Base-by-base conservation (phyloP, 2,329 filamentous ascomycete genomes). In the Ceratocystis colombiana region DNA sequence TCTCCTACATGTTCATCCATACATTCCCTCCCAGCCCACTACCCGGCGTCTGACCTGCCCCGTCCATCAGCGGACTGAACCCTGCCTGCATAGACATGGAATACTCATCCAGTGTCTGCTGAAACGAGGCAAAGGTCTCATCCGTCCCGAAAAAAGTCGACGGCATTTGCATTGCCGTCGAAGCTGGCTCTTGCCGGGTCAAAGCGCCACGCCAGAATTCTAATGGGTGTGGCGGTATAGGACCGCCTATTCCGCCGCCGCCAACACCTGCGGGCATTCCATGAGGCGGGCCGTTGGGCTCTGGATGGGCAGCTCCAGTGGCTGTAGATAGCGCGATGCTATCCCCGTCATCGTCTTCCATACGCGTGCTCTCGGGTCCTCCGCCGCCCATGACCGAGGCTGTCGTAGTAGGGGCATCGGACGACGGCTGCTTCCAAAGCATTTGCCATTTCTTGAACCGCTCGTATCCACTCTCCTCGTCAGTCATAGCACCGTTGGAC, bases 391-490 rank as follows among this genome's bases (percentile, higher is more conserved):
- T 45, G 12, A 41, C 37, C 22, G 61, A 45, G 10, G 61, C 45
- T 22, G 46, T 6, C 4, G 57, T 48, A 4, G 65, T 55, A 2
- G 66, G 63, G 1, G 46, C 66, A n/a, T 62, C 61, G 5, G 65
- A 62, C 28, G 66, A 67, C 41, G 73, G 70, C 33, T 67, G 66
- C 15, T 67, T 67, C 74, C 79, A 79, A 2, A 80, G 72, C 73
- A 79, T 79, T 68, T 80, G 78, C 79, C 79, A 80, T 53, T 77
- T 79, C 68, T 80, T 80, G 70, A 80, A 81, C 1, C 78, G 74
- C 62, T 79, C 78, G 59, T 81, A 81, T 28, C 79, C 79, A 2
- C 79, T 79, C 67, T 65, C 57, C 20, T 67, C 66, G 1, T 67
- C 66, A 2, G 45, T 55, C n/a, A 44, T 28, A n/a, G 73, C 69